Percentiles rank a stretch among this genome's conserved stretches.
phyloP scores from a whole-genome alignment of 2,329 filamentous ascomycete species.

The Sclerotinia trifoliorum region DNA sequence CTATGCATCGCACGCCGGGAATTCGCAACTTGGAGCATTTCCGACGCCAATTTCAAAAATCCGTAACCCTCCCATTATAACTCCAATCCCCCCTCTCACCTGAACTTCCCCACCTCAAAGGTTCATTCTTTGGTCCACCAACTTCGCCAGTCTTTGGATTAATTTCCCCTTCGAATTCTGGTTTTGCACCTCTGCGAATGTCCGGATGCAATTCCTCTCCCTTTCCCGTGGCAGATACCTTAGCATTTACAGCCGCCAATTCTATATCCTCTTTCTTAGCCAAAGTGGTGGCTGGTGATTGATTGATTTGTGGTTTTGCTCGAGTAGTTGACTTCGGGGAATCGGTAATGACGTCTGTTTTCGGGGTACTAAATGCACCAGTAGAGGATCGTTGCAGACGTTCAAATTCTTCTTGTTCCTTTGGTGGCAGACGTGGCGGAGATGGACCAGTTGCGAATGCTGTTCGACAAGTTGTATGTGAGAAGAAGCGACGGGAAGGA shows the following conservation, averaged over 20 bases:
- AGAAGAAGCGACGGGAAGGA: slow-evolving; percentile 36
- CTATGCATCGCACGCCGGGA: not conserved
- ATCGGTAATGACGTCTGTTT: slow-evolving; percentile 28
- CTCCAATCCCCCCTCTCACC: slow-evolving; percentile 74
- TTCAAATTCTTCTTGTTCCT: slow-evolving; percentile 89
- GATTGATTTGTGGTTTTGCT: slow-evolving; percentile 47
- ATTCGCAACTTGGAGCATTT: not conserved
- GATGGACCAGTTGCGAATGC: slow-evolving; percentile 58
- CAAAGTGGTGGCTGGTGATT: slow-evolving; percentile 43
- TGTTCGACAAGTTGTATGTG: slow-evolving; percentile 34
- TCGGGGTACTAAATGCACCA: slow-evolving; percentile 70
- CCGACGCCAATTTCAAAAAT: slow-evolving; percentile 58
- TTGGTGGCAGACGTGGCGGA: slow-evolving; percentile 82
- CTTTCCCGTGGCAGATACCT: slow-evolving; percentile 53
- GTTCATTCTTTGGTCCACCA: slow-evolving; percentile 96
- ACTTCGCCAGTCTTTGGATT: slow-evolving; percentile 96
- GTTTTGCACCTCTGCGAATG: slow-evolving; percentile 71
- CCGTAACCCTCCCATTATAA: slow-evolving; percentile 91
- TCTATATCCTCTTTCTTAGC: slow-evolving; percentile 31
- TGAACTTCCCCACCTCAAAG: slow-evolving; percentile 74
- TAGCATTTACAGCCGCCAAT: slow-evolving; percentile 40
- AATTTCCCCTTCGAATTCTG: slow-evolving; percentile 88
- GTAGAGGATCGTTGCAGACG: slow-evolving; percentile 75
- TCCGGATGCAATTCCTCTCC: slow-evolving; percentile 69
- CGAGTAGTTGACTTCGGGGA: slow-evolving; percentile 34